Percentiles rank a stretch among this genome's conserved stretches.
Conservation (phyloP, 2,329 filamentous ascomycete genomes). For the Nannizzia gypsea region DNA sequence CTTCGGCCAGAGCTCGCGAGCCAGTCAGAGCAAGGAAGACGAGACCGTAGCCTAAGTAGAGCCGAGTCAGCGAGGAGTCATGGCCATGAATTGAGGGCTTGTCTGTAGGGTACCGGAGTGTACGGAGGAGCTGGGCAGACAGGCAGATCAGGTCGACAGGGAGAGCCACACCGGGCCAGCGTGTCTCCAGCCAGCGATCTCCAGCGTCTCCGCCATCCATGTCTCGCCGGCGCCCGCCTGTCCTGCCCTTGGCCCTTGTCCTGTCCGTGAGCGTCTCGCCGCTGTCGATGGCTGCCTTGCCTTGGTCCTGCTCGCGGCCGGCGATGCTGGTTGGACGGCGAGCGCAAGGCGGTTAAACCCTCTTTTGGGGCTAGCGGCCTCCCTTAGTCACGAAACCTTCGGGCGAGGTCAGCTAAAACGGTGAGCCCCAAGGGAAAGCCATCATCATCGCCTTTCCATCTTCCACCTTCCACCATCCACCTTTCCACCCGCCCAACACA, state of each 20-base stretch:
- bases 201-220: neutral
- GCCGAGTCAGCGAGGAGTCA: neutral
- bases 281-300: neutral
- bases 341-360: constrained; percentile 3
- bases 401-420: neutral
- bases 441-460: constrained; percentile 3
- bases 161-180: neutral
- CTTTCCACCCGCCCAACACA: neutral
- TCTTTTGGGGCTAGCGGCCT: constrained; percentile 1
- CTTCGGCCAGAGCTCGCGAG: neutral
- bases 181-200: constrained; percentile 2
- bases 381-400: neutral
- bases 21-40: neutral
- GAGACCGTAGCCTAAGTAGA: neutral
- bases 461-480: constrained; percentile 2
- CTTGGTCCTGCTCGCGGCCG: neutral
- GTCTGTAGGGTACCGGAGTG: neutral
- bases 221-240: neutral
- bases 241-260: too few relatives aligned
- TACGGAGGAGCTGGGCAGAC: neutral
- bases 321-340: neutral
- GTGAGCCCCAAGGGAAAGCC: neutral
- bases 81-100: neutral
- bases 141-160: neutral
- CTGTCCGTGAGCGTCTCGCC: too few relatives aligned